Evolutionary conservation across 768 basidiomycete species (phyloP), one percentile per base, ranked within the genome.

Genomic region (Rhodotorula paludigena): DNA sequence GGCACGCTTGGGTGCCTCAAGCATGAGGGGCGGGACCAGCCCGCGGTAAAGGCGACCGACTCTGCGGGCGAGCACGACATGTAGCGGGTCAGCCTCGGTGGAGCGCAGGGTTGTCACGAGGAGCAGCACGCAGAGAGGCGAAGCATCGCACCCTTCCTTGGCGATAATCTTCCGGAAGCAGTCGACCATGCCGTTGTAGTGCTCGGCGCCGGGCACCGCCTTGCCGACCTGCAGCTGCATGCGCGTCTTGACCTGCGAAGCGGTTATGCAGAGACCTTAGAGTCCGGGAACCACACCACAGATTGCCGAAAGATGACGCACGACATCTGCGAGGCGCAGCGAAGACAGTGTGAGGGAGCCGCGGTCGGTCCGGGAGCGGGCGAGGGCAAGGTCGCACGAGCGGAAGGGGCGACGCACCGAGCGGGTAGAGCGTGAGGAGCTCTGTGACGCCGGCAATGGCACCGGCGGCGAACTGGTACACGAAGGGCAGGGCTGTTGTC

Each of bases 1-100:
- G 23, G 96, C 96, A 80, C 96, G 87, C 81, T 99, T 99, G 3
- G 96, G 96, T 23, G 96, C 96, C 79, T 99, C 96, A 52, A 99
- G 81, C 75, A 98, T 84, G 16, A 99, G 79, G 25, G 96, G 96
- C 16, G 96, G 92, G n/a, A 92, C 87, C 66, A 99, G 86, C 73
- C 94, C 96, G 81, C 93, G 84, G 81, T 99, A 99, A 63, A 99
- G 80, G 52, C 91, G 84, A 54, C 89, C 88, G 60, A 81, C 79
- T 61, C 91, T 93, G 74, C n/a, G 32, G 36, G n/a, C 1, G 28
- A 5, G n/a, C 30, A 16, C 0, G 33, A 77, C 84, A 73, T n/a
- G 56, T 10, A 44, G 11, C 21, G 47, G 33, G 11, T 28, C 18
- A 20, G 57, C 4, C 30, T n/a, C 18, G 23, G 42, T 16, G 23